Conservation (phyloP, 148 eudicot species). For the Chenopodium berlandieri region DNA sequence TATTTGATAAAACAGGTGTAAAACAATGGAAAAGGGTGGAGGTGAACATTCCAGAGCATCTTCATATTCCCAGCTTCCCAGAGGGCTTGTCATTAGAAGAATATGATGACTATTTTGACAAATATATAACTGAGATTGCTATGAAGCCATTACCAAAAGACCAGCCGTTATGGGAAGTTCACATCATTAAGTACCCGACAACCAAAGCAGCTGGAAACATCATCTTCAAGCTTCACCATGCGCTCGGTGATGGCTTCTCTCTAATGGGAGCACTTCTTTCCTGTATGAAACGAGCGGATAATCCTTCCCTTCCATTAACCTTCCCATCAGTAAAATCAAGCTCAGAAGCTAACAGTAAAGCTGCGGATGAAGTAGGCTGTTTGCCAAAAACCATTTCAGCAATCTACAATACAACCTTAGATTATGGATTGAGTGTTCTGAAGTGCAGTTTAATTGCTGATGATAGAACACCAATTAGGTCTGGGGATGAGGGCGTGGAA, state of each 20-base stretch:
- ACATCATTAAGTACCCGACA: conserved; percentile 63
- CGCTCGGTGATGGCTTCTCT: conserved; percentile 81
- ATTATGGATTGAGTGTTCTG: conserved; percentile 63
- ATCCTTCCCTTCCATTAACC: conserved; percentile 64
- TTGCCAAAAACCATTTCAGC: conserved; percentile 30
- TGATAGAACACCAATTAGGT: conserved; percentile 54
- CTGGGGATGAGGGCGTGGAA: conserved; percentile 50
- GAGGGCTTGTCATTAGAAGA: conserved; percentile 31
- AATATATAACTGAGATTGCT: conserved; percentile 59
- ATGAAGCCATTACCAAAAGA: conserved; percentile 51
- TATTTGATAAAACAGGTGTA: conserved; percentile 45
- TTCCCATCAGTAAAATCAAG: conserved; percentile 43
- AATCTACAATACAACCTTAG: conserved; percentile 45
- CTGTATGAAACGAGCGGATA: conserved; percentile 64
- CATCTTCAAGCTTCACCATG: conserved; percentile 80
- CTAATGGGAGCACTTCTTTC: conserved; percentile 93
- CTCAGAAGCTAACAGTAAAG: background rate
- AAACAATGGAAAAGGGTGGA: conserved; percentile 72
- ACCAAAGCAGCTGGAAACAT: conserved; percentile 57
- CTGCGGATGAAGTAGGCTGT: conserved; percentile 12
- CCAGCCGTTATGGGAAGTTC: conserved; percentile 76
- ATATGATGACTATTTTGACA: conserved; percentile 46
- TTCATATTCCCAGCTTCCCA: conserved; percentile 47
- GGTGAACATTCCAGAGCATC: conserved; percentile 62
- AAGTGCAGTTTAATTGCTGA: conserved; percentile 60